Percentiles rank a stretch among this genome's conserved stretches.
phyloP scores from a whole-genome alignment of 306 rosid species.

The Rosa multiflora region DNA sequence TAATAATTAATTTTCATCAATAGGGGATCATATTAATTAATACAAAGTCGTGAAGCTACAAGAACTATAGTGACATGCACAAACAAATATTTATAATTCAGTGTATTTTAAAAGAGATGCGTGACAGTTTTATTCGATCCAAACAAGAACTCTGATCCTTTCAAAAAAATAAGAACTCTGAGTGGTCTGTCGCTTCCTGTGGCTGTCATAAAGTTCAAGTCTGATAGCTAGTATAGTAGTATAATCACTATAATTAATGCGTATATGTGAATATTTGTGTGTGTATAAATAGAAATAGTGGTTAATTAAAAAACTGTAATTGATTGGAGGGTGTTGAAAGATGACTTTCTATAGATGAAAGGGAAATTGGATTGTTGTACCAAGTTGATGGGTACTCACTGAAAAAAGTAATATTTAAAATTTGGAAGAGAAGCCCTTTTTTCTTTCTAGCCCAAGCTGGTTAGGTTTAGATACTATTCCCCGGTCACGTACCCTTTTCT shows the following conservation, averaged over 20 bases:
- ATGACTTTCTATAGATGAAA: neutral
- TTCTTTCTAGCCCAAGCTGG: neutral
- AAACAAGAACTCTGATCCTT: neutral
- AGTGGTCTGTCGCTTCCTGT: neutral
- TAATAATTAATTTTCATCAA: neutral
- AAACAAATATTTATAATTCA: neutral
- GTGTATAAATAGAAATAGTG: neutral
- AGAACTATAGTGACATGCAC: neutral
- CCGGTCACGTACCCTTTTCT: constrained; percentile 7
- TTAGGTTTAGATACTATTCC: constrained; percentile 24
- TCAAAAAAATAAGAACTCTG: neutral
- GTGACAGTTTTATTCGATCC: neutral
- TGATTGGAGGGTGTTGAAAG: constrained; percentile 10
- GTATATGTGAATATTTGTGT: neutral
- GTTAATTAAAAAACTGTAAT: neutral
- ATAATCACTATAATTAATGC: neutral
- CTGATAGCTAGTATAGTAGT: neutral
- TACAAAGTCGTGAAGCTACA: neutral
- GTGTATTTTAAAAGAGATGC: neutral
- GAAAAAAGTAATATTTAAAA: constrained; percentile 5
- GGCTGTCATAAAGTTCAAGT: constrained; percentile 11
- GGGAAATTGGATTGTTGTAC: constrained; percentile 3
- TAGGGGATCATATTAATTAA: neutral
- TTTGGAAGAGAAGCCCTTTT: neutral
- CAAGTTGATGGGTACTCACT: constrained; percentile 16